Percentiles rank a stretch among this genome's conserved stretches.
Evolutionary conservation across 2,329 filamentous ascomycete species (phyloP).

Genomic region (Fusarium drepaniforme): DNA sequence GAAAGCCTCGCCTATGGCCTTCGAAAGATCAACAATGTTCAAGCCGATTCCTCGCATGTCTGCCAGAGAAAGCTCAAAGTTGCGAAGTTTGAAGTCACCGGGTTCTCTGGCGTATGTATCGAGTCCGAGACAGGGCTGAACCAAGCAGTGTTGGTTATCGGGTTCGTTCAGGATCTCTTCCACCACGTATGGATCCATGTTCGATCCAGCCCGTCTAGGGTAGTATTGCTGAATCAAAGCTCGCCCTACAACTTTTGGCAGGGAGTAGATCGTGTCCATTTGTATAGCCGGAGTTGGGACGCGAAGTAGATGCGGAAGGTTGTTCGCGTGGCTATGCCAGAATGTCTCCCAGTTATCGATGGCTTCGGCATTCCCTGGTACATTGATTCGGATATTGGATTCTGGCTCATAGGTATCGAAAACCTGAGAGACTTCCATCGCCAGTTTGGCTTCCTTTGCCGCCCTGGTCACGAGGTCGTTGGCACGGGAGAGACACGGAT

Average conservation of each 20-base stretch:
- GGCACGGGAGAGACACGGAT: background rate
- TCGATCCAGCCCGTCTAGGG: accelerated
- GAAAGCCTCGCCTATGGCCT: background rate
- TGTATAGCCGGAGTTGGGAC: background rate
- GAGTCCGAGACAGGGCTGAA: background rate
- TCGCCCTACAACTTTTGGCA: background rate
- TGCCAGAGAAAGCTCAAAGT: background rate
- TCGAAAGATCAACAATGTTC: background rate
- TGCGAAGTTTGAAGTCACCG: background rate
- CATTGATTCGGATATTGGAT: background rate
- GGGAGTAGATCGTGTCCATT: background rate
- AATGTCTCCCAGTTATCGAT: background rate
- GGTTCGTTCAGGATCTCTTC: background rate
- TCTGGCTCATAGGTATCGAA: too few relatives aligned
- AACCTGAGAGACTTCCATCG: background rate
- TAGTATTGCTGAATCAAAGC: background rate
- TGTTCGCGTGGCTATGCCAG: background rate
- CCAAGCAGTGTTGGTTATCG: background rate
- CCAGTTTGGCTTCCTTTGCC: background rate
- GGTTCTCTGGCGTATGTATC: accelerated
- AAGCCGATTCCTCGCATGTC: background rate
- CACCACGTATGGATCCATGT: background rate
- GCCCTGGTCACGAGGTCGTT: too few relatives aligned
- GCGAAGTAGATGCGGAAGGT: background rate
- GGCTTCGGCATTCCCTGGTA: background rate